phyloP scores from a whole-genome alignment of 2,329 filamentous ascomycete genomes.

The Fusarium oligoseptatum region DNA sequence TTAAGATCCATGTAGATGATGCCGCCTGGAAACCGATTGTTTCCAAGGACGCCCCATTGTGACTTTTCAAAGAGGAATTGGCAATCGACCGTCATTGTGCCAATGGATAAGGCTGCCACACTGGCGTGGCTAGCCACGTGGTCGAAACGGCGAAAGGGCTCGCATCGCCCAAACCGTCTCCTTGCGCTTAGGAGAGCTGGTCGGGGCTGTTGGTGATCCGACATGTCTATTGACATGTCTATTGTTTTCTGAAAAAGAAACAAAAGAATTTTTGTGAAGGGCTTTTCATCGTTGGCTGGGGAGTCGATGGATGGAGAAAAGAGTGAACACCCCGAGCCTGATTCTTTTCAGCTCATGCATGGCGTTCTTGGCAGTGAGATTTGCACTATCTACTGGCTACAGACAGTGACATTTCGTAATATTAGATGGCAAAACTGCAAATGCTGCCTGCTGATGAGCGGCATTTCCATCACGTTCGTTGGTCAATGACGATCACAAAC shows the following conservation, averaged over 20 bases:
- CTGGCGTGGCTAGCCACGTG: neutral
- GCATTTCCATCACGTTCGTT: neutral
- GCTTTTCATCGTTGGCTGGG: neutral
- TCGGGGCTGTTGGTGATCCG: neutral
- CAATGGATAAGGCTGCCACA: neutral
- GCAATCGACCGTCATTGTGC: neutral
- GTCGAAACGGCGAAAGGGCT: neutral
- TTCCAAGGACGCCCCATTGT: neutral
- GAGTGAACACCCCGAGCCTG: neutral
- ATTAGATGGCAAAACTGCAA: neutral
- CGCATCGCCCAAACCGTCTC: neutral
- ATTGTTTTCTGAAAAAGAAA: neutral
- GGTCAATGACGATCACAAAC: neutral
- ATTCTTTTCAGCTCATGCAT: neutral
- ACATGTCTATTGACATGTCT: neutral
- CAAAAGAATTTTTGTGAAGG: neutral
- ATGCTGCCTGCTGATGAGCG: neutral
- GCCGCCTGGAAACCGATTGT: neutral
- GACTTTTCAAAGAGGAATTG: constrained; percentile 1
- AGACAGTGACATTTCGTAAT: too few species aligned
- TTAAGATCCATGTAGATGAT: neutral
- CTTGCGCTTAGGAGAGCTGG: neutral
- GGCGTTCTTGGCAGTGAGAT: too few species aligned
- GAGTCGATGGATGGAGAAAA: neutral
- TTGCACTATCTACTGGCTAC: too few species aligned